phyloP scores from a whole-genome alignment of 2,329 filamentous ascomycete species.

The Epichloe glyceriae region DNA sequence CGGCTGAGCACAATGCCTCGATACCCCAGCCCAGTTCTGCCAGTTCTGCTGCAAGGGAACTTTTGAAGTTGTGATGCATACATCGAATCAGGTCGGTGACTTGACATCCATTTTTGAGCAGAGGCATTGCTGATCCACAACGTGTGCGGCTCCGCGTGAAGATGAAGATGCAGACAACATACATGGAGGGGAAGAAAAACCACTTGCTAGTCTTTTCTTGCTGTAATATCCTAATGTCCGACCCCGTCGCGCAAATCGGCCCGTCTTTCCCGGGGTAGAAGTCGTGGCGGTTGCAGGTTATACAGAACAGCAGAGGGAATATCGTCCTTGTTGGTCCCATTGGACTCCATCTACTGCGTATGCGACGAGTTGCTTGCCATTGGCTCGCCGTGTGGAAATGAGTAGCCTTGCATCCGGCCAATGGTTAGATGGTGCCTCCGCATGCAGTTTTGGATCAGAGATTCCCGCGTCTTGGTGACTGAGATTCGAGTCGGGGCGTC shows the following conservation, averaged over 20 bases:
- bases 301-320: background rate
- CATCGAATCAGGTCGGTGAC: background rate
- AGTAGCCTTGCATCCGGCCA: background rate
- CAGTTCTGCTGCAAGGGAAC: background rate
- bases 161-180: too few species aligned
- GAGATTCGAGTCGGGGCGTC: background rate
- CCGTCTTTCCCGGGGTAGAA: background rate
- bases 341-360: background rate
- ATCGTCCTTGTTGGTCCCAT: background rate
- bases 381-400: background rate
- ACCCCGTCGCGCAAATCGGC: too few species aligned
- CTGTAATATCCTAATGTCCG: background rate
- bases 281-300: background rate
- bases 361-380: background rate
- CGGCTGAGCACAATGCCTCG: background rate
- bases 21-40: background rate
- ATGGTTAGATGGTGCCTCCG: background rate
- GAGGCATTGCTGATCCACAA: too few species aligned
- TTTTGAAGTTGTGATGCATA: background rate
- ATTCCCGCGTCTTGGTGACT: too few species aligned
- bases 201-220: background rate
- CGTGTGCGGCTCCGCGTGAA: too few species aligned
- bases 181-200: background rate
- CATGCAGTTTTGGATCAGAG: too few species aligned
- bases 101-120: background rate